These are phyloP conservation scores for Alternaria sp. DNA, from an alignment of 2,329 filamentous ascomycete genomes.

Conservation along the genomic window DNA sequence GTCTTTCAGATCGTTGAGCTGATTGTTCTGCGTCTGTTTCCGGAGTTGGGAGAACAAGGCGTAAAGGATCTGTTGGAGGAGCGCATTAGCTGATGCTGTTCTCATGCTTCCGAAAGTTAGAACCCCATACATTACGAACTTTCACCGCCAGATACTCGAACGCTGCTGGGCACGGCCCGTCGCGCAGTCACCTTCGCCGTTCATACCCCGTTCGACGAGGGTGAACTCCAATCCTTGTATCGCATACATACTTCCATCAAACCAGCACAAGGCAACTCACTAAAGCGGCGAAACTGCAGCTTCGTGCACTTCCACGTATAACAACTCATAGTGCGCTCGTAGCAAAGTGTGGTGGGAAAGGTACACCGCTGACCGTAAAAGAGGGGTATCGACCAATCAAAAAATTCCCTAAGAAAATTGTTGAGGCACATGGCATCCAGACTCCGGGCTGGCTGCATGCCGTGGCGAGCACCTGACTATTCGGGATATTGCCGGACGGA, in stretches of 20 bases:
- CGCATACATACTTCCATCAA: conserved; percentile 5
- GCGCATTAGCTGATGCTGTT: conserved; percentile 57
- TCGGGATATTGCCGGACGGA: conserved; percentile 21
- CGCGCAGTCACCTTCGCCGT: conserved; percentile 9
- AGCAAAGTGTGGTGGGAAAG: conserved; percentile 25
- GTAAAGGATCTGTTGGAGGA: conserved; percentile 76
- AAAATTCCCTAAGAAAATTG: conserved; percentile 33
- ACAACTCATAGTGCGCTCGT: conserved; percentile 38
- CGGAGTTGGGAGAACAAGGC: conserved; percentile 77
- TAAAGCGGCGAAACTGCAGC: conserved; percentile 7
- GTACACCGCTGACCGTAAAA: conserved; percentile 36
- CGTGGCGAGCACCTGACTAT: conserved; percentile 41
- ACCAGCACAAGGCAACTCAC: background rate
- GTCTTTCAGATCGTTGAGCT: conserved; percentile 83
- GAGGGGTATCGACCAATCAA: conserved; percentile 35
- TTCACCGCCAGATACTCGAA: conserved; percentile 29
- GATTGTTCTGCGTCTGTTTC: conserved; percentile 79
- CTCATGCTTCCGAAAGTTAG: conserved; percentile 11
- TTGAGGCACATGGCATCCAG: conserved; percentile 36
- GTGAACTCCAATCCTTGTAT: background rate
- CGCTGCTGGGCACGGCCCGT: conserved; percentile 14
- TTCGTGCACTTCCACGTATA: conserved; percentile 24
- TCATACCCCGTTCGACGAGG: conserved; percentile 1
- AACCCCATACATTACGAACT: conserved; percentile 19
- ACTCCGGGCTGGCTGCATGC: conserved; percentile 32